phyloP scores from a whole-genome alignment of 2,329 filamentous ascomycete species.

The Trichoderma brevicompactum region DNA sequence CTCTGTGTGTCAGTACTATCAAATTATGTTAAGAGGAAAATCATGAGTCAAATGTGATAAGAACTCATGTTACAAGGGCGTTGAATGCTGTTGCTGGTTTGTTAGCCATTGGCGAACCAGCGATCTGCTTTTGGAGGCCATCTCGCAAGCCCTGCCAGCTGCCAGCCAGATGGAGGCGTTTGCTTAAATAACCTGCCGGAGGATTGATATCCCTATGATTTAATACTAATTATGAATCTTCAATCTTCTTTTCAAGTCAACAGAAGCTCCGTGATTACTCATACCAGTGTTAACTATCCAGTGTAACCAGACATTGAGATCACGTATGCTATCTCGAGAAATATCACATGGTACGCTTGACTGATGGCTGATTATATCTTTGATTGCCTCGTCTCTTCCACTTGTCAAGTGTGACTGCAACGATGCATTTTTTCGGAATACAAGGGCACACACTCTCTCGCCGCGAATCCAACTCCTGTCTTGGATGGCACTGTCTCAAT shows the following conservation, averaged over 20 bases:
- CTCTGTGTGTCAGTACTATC: no score
- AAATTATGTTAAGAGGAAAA: neutral
- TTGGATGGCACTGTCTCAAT: conserved; percentile 48
- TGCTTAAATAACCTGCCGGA: neutral
- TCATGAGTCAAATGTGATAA: neutral
- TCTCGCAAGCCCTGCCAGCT: neutral
- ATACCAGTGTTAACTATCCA: neutral
- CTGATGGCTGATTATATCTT: neutral
- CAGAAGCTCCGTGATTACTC: neutral
- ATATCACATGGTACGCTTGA: neutral
- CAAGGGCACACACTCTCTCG: neutral
- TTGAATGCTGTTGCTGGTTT: neutral
- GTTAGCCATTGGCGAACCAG: neutral
- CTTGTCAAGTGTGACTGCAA: neutral
- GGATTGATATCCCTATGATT: neutral
- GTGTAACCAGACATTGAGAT: neutral
- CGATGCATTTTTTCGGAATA: neutral
- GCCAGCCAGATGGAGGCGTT: neutral
- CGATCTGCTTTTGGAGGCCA: neutral
- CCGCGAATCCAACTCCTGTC: conserved; percentile 33
- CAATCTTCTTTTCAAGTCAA: neutral
- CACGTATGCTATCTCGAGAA: neutral
- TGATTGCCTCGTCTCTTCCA: neutral
- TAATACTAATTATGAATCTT: neutral
- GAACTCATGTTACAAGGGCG: no score